phyloP scores from a whole-genome alignment of 192 early-diverging fungal species.

The Coemansia sp. region DNA sequence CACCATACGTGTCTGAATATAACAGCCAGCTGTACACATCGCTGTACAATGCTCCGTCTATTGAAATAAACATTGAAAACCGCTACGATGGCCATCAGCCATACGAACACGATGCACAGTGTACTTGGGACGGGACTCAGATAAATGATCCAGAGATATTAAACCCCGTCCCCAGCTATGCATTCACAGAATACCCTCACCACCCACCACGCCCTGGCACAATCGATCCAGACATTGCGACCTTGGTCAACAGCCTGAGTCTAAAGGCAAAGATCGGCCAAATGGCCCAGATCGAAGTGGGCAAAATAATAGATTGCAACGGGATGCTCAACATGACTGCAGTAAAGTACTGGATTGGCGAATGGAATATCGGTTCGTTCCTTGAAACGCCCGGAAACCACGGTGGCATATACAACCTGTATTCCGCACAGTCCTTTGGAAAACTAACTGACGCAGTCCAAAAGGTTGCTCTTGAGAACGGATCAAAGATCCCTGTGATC shows the following conservation, averaged over 20 bases:
- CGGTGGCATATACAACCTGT: slow-evolving; percentile 45
- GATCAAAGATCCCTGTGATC: slow-evolving; percentile 55
- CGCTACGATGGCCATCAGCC: no score
- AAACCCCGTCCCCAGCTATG: slow-evolving; percentile 10
- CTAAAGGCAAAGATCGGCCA: slow-evolving; percentile 61
- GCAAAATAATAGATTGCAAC: slow-evolving; percentile 52
- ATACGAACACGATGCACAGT: background rate
- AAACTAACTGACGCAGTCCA: slow-evolving; percentile 53
- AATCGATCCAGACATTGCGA: slow-evolving; percentile 53
- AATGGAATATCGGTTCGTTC: slow-evolving; percentile 60
- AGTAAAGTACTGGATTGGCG: slow-evolving; percentile 54
- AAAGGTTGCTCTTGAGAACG: slow-evolving; percentile 47
- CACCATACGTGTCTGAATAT: no score
- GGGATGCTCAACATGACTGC: slow-evolving; percentile 53
- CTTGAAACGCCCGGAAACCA: slow-evolving; percentile 59
- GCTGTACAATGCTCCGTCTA: no score
- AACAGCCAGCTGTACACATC: no score
- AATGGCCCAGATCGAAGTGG: slow-evolving; percentile 63
- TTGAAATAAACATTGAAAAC: no score
- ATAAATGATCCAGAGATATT: slow-evolving; percentile 12
- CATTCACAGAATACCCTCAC: background rate
- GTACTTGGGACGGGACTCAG: slow-evolving; percentile 12
- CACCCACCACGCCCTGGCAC: background rate
- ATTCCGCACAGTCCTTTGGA: slow-evolving; percentile 47
- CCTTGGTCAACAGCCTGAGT: slow-evolving; percentile 44